Base-by-base conservation (phyloP, 345 rosid species). In the Tarenaya hassleriana region DNA sequence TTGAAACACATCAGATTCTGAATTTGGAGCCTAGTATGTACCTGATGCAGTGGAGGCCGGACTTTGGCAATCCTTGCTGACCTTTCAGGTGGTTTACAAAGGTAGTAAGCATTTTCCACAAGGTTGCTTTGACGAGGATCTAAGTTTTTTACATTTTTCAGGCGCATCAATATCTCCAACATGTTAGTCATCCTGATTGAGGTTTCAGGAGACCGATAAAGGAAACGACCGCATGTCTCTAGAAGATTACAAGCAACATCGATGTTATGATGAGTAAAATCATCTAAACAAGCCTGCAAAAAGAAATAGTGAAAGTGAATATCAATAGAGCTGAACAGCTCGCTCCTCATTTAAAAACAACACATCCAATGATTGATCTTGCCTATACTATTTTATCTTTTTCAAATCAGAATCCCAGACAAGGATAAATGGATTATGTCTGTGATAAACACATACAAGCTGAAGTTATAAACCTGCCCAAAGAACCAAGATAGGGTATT, bases 41-140 rank as follows among this genome's bases (percentile, higher is more conserved):
- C 99, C 94, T 86, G 96, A 72, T 81, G 77, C 75, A 88, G 69
- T 4, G 97, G 99, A 56, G 96, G 95, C 15, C 92, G 86, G 51
- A 80, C 82, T 82, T 94, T 94, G 44, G 94, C 70, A 46, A 85
- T 71, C 42, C 99, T 74, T 45, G 94, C 95, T 51, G 99, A 80
- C 72, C 99, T 81, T 78, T 94, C 99, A 74, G 95, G 99, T 50
- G 99, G 99, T 63, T 94, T 88, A 77, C 97, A 94, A 52, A 94
- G 75, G 73, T 88, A 94, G 60, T 94, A 94, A 56, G 97, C 97
- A 78, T 94, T 94, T 83, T 94, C 99, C 55, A 94, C 97, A 51
- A 94, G 92, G 42, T 95, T 94, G 60, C 81, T 87, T 58, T 86
- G 99, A 29, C 99, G 91, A 50, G 99, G 97, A 72, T 88, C 97